These are phyloP conservation scores for Apiospora rasikravindrae DNA, from an alignment of 2,329 filamentous ascomycete species.

Conservation along the genomic window DNA sequence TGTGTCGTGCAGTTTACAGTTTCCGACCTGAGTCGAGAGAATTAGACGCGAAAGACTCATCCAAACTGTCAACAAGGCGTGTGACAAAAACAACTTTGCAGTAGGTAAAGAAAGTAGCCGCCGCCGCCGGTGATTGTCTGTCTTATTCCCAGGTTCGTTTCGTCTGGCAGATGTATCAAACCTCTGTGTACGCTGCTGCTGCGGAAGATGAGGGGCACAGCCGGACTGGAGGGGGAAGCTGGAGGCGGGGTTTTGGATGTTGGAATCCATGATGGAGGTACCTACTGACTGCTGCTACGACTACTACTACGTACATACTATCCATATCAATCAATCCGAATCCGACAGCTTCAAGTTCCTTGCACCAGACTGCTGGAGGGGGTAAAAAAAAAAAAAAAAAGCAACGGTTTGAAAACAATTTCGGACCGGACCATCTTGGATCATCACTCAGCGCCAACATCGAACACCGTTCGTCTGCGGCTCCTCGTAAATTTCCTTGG, in stretches of 20 bases:
- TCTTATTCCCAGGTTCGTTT: background rate
- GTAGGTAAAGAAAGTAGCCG: background rate
- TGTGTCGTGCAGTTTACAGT: constrained; percentile 11
- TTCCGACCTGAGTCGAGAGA: constrained; percentile 15
- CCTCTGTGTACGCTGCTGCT: background rate
- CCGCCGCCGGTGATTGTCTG: background rate
- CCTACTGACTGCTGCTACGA: background rate
- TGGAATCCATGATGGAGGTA: background rate
- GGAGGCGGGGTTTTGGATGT: constrained; percentile 3
- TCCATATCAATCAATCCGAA: constrained; percentile 1
- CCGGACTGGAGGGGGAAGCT: constrained; percentile 4
- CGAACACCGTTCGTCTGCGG: background rate
- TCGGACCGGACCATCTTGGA: background rate
- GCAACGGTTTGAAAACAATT: background rate
- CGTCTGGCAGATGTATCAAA: background rate
- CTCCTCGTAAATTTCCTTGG: background rate
- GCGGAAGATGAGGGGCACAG: constrained; percentile 7
- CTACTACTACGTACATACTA: background rate
- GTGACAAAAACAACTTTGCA: background rate
- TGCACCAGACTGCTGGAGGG: background rate
- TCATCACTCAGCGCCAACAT: background rate
- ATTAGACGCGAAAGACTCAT: constrained; percentile 15
- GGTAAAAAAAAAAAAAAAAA: background rate
- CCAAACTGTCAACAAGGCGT: constrained; percentile 13
- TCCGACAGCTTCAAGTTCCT: background rate